Conservation (phyloP, 2,329 filamentous ascomycete genomes). For the Aspergillus eucalypticola region DNA sequence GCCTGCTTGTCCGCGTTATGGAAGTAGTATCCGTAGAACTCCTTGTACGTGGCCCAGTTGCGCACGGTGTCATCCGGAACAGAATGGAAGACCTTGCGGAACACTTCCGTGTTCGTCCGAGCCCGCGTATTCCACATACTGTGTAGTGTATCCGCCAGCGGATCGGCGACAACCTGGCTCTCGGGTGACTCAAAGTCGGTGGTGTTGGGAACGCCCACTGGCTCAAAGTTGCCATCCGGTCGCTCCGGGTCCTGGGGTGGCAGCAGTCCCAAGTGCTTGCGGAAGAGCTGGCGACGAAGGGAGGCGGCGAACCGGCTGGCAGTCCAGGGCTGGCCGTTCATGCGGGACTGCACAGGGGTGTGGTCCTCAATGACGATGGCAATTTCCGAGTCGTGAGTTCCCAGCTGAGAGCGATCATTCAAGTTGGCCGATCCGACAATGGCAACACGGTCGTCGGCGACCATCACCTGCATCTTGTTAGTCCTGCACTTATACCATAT, state of each 20-base stretch:
- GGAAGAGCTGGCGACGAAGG: constrained; percentile 79
- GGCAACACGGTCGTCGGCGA: constrained; percentile 81
- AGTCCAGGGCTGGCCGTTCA: constrained; percentile 75
- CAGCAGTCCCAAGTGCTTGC: constrained; percentile 84
- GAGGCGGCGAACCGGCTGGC: constrained; percentile 82
- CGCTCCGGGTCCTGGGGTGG: constrained; percentile 68
- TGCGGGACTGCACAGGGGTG: constrained; percentile 66
- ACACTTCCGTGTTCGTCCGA: constrained; percentile 60
- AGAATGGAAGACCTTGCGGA: constrained; percentile 62
- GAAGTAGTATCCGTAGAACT: constrained; percentile 65
- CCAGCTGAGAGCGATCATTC: constrained; percentile 86
- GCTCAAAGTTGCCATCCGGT: constrained; percentile 59
- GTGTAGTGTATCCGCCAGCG: constrained; percentile 58
- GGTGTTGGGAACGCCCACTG: constrained; percentile 57
- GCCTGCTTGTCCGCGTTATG: constrained; percentile 43
- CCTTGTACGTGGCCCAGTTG: constrained; percentile 63
- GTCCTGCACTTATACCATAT: background rate
- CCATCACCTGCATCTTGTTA: constrained; percentile 56
- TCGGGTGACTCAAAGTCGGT: constrained; percentile 56
- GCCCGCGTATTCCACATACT: constrained; percentile 61
- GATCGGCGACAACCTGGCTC: constrained; percentile 57
- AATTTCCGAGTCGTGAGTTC: constrained; percentile 87
- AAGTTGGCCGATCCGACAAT: constrained; percentile 87
- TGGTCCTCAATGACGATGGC: constrained; percentile 88
- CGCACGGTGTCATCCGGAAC: constrained; percentile 61